These are phyloP conservation scores for Cyclotella sp. DNA, from an alignment of 108 stramenopile genomes.

Conservation along the genomic window DNA sequence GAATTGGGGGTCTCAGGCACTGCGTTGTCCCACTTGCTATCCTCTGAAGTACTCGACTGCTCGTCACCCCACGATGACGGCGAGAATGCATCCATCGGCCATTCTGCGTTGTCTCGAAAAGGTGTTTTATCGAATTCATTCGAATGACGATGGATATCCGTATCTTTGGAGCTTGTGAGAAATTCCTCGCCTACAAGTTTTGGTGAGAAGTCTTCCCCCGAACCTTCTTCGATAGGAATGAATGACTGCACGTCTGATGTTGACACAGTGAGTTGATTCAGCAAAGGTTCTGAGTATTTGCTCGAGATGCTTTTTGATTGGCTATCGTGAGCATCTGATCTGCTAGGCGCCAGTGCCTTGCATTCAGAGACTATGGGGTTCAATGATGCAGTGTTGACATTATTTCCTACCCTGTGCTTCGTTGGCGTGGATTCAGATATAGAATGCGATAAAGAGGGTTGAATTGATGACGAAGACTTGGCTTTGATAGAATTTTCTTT, in stretches of 20 bases:
- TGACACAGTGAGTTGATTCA: conserved; percentile 16
- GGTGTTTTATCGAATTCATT: background rate
- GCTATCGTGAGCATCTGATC: conserved; percentile 2
- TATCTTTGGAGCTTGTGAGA: conserved; percentile 5
- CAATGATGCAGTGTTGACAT: background rate
- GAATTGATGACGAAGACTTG: background rate
- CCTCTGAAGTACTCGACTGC: conserved; percentile 1
- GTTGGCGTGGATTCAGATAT: background rate
- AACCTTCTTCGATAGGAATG: background rate
- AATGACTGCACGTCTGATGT: conserved; percentile 14
- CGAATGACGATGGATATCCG: background rate
- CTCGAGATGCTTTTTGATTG: background rate
- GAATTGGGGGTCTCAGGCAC: background rate
- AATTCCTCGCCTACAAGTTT: conserved; percentile 9
- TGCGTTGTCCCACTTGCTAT: conserved; percentile 16
- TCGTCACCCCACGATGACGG: conserved; percentile 30
- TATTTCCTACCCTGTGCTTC: background rate
- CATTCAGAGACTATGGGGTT: background rate
- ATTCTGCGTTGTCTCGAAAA: background rate
- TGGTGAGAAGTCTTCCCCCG: background rate
- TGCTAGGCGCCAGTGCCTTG: background rate
- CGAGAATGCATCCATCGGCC: conserved; percentile 24
- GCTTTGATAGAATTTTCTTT: background rate
- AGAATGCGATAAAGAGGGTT: no score
- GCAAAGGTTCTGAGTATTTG: background rate